phyloP scores from a whole-genome alignment of 2,329 filamentous ascomycete genomes.

The Cordyceps farinosa region DNA sequence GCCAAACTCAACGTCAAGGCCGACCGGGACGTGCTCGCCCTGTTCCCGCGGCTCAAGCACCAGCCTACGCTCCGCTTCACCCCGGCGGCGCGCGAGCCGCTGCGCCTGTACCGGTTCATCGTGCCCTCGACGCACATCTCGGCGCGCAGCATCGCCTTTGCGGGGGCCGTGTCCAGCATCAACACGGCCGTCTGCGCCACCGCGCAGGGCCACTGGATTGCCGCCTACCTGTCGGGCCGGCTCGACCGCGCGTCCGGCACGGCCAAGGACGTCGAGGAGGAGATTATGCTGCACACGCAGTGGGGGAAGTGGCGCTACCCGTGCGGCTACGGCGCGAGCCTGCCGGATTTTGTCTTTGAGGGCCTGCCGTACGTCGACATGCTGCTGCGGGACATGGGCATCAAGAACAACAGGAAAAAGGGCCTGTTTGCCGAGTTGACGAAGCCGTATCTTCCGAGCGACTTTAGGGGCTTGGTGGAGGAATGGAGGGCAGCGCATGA shows the following conservation, averaged over 20 bases:
- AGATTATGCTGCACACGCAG: constrained; percentile 49
- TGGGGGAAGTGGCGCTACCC: constrained; percentile 41
- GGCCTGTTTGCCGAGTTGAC: constrained; percentile 20
- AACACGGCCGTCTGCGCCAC: constrained; percentile 34
- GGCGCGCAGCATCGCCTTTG: constrained; percentile 31
- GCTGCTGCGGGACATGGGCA: constrained; percentile 22
- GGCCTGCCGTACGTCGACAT: constrained; percentile 49
- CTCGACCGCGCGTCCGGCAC: constrained; percentile 33
- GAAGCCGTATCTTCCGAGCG: constrained; percentile 19
- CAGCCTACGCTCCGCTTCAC: constrained; percentile 22
- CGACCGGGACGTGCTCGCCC: constrained; percentile 22
- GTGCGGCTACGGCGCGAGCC: constrained; percentile 45
- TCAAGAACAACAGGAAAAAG: constrained; percentile 21
- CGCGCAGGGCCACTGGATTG: constrained; percentile 50
- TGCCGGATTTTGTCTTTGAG: constrained; percentile 59
- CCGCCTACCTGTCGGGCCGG: constrained; percentile 53
- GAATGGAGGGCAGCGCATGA: constrained; percentile 26
- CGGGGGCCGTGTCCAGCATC: constrained; percentile 31
- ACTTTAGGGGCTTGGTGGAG: constrained; percentile 27
- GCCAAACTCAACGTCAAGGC: constrained; percentile 11
- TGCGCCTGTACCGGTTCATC: constrained; percentile 29
- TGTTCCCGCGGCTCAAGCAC: constrained; percentile 24
- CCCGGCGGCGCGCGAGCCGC: constrained; percentile 22
- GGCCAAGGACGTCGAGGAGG: constrained; percentile 34
- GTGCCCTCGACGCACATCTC: constrained; percentile 22